Conservation (phyloP, 2,329 filamentous ascomycete genomes). For the Pseudogymnoascus sp. region DNA sequence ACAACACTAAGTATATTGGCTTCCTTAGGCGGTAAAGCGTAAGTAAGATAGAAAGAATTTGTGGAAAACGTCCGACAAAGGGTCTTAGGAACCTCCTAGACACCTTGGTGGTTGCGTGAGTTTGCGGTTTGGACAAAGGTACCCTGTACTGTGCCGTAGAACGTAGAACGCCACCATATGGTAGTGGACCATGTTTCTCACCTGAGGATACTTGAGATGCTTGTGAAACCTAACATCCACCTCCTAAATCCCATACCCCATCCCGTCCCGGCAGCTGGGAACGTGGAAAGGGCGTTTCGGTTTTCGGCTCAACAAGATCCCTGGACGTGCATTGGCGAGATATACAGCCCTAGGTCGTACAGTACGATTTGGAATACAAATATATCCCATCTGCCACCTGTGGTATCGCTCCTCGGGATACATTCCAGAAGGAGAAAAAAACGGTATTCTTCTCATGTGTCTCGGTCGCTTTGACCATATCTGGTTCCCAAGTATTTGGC, state of each 20-base stretch:
- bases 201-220: background rate
- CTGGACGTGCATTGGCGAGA: constrained; percentile 5
- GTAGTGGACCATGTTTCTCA: background rate
- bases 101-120: background rate
- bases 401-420: background rate
- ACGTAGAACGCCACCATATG: background rate
- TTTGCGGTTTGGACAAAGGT: background rate
- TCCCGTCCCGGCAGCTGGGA: background rate
- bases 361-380: background rate
- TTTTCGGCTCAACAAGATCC: background rate
- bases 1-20: constrained; percentile 1
- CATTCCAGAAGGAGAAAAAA: background rate
- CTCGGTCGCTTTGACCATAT: background rate
- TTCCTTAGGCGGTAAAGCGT: background rate
- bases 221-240: background rate
- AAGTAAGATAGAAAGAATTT: background rate
- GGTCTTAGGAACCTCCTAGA: background rate
- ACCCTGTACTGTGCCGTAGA: background rate
- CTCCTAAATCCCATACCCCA: background rate
- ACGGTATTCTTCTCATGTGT: background rate
- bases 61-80: background rate
- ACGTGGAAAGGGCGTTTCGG: background rate
- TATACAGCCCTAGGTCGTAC: background rate
- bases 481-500: background rate
- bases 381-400: background rate